Conservation (phyloP, 1,284 basidiomycete species). For the Tylopilus sp. region DNA sequence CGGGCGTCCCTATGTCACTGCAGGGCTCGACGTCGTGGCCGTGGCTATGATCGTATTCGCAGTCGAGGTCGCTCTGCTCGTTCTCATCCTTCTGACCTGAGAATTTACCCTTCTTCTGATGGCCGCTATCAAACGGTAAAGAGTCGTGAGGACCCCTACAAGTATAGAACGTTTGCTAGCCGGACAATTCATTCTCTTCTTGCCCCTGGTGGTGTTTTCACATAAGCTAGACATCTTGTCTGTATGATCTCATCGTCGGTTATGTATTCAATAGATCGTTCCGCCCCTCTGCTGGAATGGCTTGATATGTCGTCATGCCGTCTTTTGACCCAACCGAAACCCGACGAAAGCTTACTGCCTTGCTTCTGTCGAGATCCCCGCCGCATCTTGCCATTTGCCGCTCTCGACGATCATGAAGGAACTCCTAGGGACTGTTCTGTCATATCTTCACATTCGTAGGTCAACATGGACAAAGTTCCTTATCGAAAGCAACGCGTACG, state of each 20-base stretch:
- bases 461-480: background rate
- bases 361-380: constrained; percentile 24
- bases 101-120: constrained; percentile 4
- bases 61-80: constrained; percentile 63
- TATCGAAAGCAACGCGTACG: background rate
- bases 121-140: constrained; percentile 11
- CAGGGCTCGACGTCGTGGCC: constrained; percentile 67
- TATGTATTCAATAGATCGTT: constrained; percentile 9
- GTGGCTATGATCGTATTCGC: constrained; percentile 60
- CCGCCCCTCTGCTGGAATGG: too few relatives aligned
- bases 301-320: too few relatives aligned
- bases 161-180: background rate
- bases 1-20: constrained; percentile 76
- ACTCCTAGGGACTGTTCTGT: background rate
- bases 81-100: constrained; percentile 46
- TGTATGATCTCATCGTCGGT: constrained; percentile 14
- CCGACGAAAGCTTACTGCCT: constrained; percentile 12
- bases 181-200: background rate
- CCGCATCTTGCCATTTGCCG: constrained; percentile 4
- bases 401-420: constrained; percentile 9
- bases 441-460: constrained; percentile 1
- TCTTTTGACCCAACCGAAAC: constrained; percentile 2
- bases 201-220: background rate
- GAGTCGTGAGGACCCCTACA: constrained; percentile 2
- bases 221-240: constrained; percentile 2